Percentiles rank a stretch among this genome's conserved stretches.
Conservation (phyloP, 2,329 filamentous ascomycete species). For the Davidsoniella eucalypti region DNA sequence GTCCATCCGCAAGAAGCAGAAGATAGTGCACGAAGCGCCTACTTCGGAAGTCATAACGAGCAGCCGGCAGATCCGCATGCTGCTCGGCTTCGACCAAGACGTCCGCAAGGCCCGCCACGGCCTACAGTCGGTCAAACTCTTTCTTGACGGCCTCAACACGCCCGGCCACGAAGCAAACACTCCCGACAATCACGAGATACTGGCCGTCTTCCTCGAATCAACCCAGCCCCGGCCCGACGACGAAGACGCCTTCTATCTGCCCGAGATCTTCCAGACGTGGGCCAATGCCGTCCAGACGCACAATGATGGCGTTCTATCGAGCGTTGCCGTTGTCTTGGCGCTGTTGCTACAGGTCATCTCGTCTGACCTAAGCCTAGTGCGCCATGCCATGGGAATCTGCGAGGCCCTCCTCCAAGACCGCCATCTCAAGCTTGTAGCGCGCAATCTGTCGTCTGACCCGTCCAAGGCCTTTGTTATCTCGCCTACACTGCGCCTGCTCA, state of each 20-base stretch:
- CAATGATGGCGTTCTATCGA: conserved; percentile 65
- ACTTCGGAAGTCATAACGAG: conserved; percentile 46
- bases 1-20: conserved; percentile 32
- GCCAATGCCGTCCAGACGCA: conserved; percentile 63
- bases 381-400: conserved; percentile 62
- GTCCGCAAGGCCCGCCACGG: conserved; percentile 49
- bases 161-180: conserved; percentile 26
- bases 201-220: conserved; percentile 51
- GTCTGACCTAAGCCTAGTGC: conserved; percentile 52
- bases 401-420: conserved; percentile 66
- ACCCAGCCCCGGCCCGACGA: conserved; percentile 30
- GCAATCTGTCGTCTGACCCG: conserved; percentile 63
- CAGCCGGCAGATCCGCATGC: conserved; percentile 48
- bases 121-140: conserved; percentile 51
- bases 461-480: conserved; percentile 79
- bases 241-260: conserved; percentile 44
- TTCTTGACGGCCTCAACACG: conserved; percentile 49
- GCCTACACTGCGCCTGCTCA: conserved; percentile 69
- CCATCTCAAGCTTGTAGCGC: conserved; percentile 64
- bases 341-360: conserved; percentile 68
- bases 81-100: conserved; percentile 58
- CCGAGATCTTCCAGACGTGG: conserved; percentile 79
- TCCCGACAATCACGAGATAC: conserved; percentile 36
- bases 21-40: conserved; percentile 38
- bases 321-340: conserved; percentile 64